Percentiles rank a stretch among this genome's conserved stretches.
Evolutionary conservation across 2,329 filamentous ascomycete species (phyloP).

Genomic region (Acrodontium crateriforme): DNA sequence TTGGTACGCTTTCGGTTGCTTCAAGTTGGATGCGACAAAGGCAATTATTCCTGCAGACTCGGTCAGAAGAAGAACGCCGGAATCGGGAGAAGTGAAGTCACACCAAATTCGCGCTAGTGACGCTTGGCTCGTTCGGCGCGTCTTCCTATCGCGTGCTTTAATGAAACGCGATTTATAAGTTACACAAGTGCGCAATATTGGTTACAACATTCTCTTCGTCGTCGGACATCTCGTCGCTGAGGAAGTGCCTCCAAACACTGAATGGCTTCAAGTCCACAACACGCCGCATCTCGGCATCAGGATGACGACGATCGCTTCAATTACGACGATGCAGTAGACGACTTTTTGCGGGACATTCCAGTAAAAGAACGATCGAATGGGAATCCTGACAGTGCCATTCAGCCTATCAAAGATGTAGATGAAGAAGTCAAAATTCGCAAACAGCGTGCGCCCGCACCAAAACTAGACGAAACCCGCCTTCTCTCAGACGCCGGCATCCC

Average conservation of each 20-base stretch:
- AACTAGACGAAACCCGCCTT: conserved; percentile 80
- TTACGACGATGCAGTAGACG: conserved; percentile 50
- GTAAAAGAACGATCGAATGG: conserved; percentile 31
- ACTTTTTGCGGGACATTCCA: conserved; percentile 32
- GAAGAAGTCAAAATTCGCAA: conserved; percentile 74
- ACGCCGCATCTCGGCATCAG: no score
- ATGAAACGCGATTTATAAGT: no score
- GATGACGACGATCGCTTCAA: conserved; percentile 58
- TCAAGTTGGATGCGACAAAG: no score
- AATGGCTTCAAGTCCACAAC: no score
- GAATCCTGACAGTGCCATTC: conserved; percentile 29
- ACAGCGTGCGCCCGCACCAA: conserved; percentile 62
- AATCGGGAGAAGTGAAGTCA: conserved; percentile 2
- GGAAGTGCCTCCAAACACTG: no score
- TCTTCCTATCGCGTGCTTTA: conserved; percentile 5
- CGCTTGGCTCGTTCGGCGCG: conserved; percentile 10
- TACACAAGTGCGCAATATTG: no score
- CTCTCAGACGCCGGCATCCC: conserved; percentile 74
- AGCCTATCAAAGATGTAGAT: conserved; percentile 51
- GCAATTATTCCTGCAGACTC: no score
- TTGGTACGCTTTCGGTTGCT: no score
- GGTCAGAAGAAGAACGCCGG: no score
- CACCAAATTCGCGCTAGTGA: conserved; percentile 2
- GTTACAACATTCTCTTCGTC: no score
- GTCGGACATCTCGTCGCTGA: no score